Evolutionary conservation across 345 rosid genomes (phyloP).

Genomic region (rapeseed (Brassica napus)): Da-Ae NC_063436.1:11618501-11619000

Average conservation of each 20-base stretch:
- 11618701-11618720: constrained; percentile 85
- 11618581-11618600: not conserved
- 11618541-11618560: constrained; percentile 75
- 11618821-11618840: constrained; percentile 80
- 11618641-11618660: constrained; percentile 89
- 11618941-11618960: constrained; percentile 77
- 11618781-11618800: constrained; percentile 56
- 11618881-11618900: constrained; percentile 60
- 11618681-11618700: constrained; percentile 65
- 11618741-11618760: constrained; percentile 91
- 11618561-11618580: constrained; percentile 65
- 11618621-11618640: constrained; percentile 14
- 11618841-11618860: constrained; percentile 73
- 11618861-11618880: constrained; percentile 71
- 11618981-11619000: constrained; percentile 64
- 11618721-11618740: constrained; percentile 83
- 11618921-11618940: constrained; percentile 42
- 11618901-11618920: not conserved
- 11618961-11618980: constrained; percentile 71
- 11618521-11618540: constrained; percentile 43
- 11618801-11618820: constrained; percentile 81
- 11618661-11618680: constrained; percentile 92
- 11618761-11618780: constrained; percentile 52
- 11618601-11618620: not conserved
- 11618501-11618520: not conserved